Conservation (phyloP, 768 basidiomycete species). For the Dictyophora rubrovolvata region DNA sequence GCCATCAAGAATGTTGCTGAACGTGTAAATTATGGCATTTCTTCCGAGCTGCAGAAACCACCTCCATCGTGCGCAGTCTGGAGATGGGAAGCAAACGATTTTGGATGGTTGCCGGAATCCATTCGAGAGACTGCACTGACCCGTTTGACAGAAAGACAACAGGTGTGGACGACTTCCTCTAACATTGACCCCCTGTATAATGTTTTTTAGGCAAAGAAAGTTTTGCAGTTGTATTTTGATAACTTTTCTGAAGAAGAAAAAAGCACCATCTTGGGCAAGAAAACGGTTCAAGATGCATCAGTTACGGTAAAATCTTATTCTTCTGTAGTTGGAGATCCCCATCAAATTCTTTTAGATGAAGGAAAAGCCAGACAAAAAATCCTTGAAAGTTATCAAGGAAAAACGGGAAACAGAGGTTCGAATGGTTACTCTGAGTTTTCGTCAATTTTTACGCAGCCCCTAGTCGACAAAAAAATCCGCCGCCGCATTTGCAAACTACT, state of each 20-base stretch:
- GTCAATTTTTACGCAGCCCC: neutral
- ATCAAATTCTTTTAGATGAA: slow-evolving; percentile 41
- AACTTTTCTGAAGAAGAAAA: slow-evolving; percentile 48
- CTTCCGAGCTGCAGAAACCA: slow-evolving; percentile 31
- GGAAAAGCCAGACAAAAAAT: slow-evolving; percentile 56
- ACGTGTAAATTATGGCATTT: slow-evolving; percentile 77
- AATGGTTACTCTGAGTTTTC: neutral
- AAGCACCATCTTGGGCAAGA: slow-evolving; percentile 45
- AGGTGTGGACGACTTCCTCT: slow-evolving; percentile 31
- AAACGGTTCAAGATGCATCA: slow-evolving; percentile 26
- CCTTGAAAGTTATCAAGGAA: slow-evolving; percentile 59
- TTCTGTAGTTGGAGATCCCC: neutral
- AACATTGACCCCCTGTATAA: neutral
- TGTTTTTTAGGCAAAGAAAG: slow-evolving; percentile 44
- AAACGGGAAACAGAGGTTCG: slow-evolving; percentile 50
- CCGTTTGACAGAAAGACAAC: slow-evolving; percentile 53
- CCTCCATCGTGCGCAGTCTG: slow-evolving; percentile 64
- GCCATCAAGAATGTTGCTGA: slow-evolving; percentile 53
- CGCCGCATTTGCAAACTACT: slow-evolving; percentile 70
- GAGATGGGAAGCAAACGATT: slow-evolving; percentile 76
- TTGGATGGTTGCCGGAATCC: slow-evolving; percentile 59
- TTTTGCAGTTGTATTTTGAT: slow-evolving; percentile 44
- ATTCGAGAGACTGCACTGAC: slow-evolving; percentile 50
- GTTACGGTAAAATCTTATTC: slow-evolving; percentile 17
- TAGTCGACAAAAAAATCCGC: slow-evolving; percentile 58